phyloP scores from a whole-genome alignment of 140 eudicot species.

The Ambrosia hybrid region DNA sequence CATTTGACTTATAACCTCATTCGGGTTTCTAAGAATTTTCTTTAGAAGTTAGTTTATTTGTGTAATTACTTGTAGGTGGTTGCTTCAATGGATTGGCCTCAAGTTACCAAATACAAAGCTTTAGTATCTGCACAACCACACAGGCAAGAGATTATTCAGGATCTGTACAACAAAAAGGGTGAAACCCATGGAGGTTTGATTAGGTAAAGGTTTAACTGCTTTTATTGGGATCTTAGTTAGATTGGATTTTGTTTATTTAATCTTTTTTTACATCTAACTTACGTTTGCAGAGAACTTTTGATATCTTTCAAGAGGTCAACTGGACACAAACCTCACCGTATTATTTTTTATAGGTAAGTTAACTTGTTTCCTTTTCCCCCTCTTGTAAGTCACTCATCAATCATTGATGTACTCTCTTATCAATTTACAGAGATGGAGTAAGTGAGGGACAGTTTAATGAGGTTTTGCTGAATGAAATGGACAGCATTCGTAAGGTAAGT shows the following conservation, averaged over 20 bases:
- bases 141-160: slow-evolving; percentile 66
- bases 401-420: neutral
- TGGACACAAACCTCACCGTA: slow-evolving; percentile 50
- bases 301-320: slow-evolving; percentile 48
- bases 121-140: slow-evolving; percentile 77
- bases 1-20: neutral
- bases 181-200: slow-evolving; percentile 59
- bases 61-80: slow-evolving; percentile 55
- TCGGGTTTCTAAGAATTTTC: neutral
- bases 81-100: slow-evolving; percentile 98
- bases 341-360: slow-evolving; percentile 64
- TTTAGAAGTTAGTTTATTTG: neutral
- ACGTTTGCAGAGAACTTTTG: slow-evolving; percentile 56
- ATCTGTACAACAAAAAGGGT: slow-evolving; percentile 55
- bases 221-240: neutral
- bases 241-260: neutral
- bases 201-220: slow-evolving; percentile 36
- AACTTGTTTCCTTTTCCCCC: neutral
- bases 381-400: neutral
- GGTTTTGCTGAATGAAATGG: slow-evolving; percentile 65
- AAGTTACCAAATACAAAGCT: slow-evolving; percentile 66
- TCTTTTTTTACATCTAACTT: neutral
- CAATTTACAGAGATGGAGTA: slow-evolving; percentile 75
- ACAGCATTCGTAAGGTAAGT: slow-evolving; percentile 61
- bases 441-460: slow-evolving; percentile 89